Evolutionary conservation across 495 filamentous ascomycete genomes (phyloP), one percentile per base, ranked within the genome.

Genomic region (Lasiosphaeria hispida): DNA sequence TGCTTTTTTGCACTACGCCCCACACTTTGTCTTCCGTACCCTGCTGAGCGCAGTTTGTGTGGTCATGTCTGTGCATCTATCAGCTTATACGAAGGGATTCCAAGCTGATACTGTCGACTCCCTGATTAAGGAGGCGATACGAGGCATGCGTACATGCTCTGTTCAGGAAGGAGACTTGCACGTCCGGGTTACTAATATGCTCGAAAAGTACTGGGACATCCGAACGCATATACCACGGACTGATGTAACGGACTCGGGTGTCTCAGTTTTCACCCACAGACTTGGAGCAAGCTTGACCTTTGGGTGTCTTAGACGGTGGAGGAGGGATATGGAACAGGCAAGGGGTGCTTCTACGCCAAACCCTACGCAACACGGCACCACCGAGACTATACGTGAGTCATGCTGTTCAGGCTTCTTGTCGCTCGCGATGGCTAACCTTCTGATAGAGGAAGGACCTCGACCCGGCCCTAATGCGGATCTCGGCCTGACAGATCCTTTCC

Each of bases 11-110:
- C 63, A 63, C 37, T 70, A 77, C 67, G 63, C 73, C 0, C 70
- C 75, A 10, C 70, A 75, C 59, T 73, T 72, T 55, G 66, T 76
- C 49, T 73, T 74, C 56, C 72, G 75, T 15, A 66, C 70, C 10
- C 55, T 77, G 14, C 42, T 71, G 23, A 62, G 57, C 23, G 72
- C 75, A 5, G 61, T 58, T 15, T 72, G 72, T 55, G 68, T 77
- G 47, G 56, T 76, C 39, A 69, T 72, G 64, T 70, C 72, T n/a
- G 53, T 77, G 7, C 64, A 73, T 10, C 68, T 72, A 7, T 71
- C 73, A 0, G 64, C 75, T 7, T 72, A 69, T 54, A 64, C 63
- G 48, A 63, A 58, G 35, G 55, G 51, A 2, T 55, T 61, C 43
- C 55, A 62, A 18, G 56, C 18, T n/a, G 62, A 63, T 38, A 47